Base-by-base conservation (phyloP, 139 green algal species). In the Volvox reticuliferus region DNA sequence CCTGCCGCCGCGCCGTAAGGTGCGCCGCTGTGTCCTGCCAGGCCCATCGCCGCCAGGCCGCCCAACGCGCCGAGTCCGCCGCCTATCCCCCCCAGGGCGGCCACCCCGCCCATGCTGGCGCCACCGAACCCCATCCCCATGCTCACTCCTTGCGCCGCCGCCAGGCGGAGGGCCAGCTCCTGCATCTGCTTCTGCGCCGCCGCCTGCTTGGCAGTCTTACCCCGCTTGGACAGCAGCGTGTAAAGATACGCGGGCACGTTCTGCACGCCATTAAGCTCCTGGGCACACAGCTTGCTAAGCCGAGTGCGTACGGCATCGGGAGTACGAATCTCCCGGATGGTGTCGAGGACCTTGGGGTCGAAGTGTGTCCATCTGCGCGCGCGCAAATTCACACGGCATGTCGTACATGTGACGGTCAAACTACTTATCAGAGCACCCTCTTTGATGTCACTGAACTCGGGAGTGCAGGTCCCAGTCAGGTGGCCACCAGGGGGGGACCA, bases 261-360 rank as follows among this genome's bases (percentile, higher is more conserved):
- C 76, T 91, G 87, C 0, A 91, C 76, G 76, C 87, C 87, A n/a
- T 62, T 76, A 20, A 90, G 71, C 73, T 90, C 73, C 69, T 89
- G 85, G 28, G 86, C 86, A 22, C 86, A 90, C 61, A 91, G 87
- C 62, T 91, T 91, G 61, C 61, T 69, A 3, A 91, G 76, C 13
- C 92, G 86, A 0, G 87, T 73, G 32, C 79, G 79, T 16, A 89
- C 88, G 32, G 89, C 91, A n/a, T 92, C 89, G 18, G 85, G 80
- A 3, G 44, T 50, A 26, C 82, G 62, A n/a, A 94, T 82, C 55
- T 93, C 76, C 1, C 82, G 89, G 22, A 94, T 80, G 12, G 92
- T 93, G 35, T 93, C 92, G 14, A 94, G 92, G 55, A 94, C 92
- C 92, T 94, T 94, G 78, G 92, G 92, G 81, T 94, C 92, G 67